Evolutionary conservation across 306 rosid species (phyloP), one percentile per base, ranked within the genome.

Genomic region (Trifolium fragiferum): DNA sequence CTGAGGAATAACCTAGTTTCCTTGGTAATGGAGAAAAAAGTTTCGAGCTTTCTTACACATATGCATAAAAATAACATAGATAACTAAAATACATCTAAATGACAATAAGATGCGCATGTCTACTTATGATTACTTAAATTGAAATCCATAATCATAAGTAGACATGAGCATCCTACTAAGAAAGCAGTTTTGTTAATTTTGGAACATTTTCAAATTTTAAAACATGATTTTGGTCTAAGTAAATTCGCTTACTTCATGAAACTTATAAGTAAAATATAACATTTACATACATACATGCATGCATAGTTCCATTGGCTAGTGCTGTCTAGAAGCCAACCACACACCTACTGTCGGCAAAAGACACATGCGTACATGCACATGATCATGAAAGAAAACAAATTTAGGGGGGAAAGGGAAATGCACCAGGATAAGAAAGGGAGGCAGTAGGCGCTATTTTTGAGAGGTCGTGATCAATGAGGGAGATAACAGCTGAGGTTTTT

Each of bases 51-150:
- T 20, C 15, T 10, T 20, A 20, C 14, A 16, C 57, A 50, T 23
- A 60, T 50, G 8, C 57, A 50, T n/a, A 50, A 58, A 61, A 33
- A 59, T 59, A 59, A 32, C 44, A 61, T 15, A 15, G 23, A n/a
- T 35, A 62, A 33, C 18, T 5, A 35, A 35, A 60, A 30, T 32
- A 60, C 20, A 16, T 60, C 19, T 15, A 27, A 25, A 59, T 59
- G 18, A 14, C 10, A 25, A 25, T n/a, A n/a, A n/a, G n/a, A n/a
- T n/a, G n/a, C n/a, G n/a, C n/a, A n/a, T n/a, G n/a, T n/a, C n/a
- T n/a, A n/a, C n/a, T n/a, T n/a, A n/a, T n/a, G n/a, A n/a, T n/a
- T n/a, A n/a, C n/a, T n/a, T n/a, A n/a, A n/a, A n/a, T n/a, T n/a
- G n/a, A n/a, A n/a, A n/a, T 21, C 13, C 65, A 59, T 27, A 59